phyloP scores from a whole-genome alignment of 306 rosid species.

The Pyrus bretschneideri region DNA sequence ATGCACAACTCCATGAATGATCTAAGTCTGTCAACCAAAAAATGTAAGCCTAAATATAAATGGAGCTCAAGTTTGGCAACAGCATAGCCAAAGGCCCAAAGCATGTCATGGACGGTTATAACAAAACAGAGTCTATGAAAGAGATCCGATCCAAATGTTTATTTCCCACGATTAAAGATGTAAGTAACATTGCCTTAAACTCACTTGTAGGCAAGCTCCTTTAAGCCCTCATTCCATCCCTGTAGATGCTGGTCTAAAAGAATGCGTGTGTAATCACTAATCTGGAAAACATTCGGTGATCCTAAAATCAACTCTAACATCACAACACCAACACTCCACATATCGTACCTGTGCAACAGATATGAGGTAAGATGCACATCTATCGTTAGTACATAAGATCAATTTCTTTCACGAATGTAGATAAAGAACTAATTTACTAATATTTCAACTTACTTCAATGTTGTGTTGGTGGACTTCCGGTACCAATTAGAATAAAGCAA shows the following conservation, averaged over 20 bases:
- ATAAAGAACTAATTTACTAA: slow-evolving; percentile 9
- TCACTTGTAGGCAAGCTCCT: slow-evolving; percentile 81
- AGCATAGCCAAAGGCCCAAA: background rate
- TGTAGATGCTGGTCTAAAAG: slow-evolving; percentile 80
- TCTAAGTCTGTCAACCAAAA: slow-evolving; percentile 62
- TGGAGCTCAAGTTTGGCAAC: background rate
- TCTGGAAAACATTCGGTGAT: slow-evolving; percentile 77
- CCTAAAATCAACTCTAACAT: slow-evolving; percentile 87
- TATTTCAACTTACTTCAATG: slow-evolving; percentile 57
- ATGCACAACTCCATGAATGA: slow-evolving; percentile 93
- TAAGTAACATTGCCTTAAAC: slow-evolving; percentile 17
- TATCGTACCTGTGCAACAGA: slow-evolving; percentile 64
- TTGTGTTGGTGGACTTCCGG: slow-evolving; percentile 57
- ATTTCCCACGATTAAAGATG: background rate
- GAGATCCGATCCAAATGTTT: background rate
- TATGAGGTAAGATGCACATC: background rate
- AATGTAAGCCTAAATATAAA: slow-evolving; percentile 1
- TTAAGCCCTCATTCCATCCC: slow-evolving; percentile 82
- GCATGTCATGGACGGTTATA: background rate
- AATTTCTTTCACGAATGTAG: slow-evolving; percentile 3
- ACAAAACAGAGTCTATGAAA: background rate
- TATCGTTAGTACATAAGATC: background rate
- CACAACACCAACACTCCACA: slow-evolving; percentile 97
- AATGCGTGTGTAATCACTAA: slow-evolving; percentile 59
- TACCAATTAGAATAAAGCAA: slow-evolving; percentile 79